A percentile compares a stretch with the other conserved stretches of the same genome.
These are phyloP conservation scores for Sphaceloma murrayae DNA, from an alignment of 2,329 filamentous ascomycete genomes.

Conservation along the genomic window DNA sequence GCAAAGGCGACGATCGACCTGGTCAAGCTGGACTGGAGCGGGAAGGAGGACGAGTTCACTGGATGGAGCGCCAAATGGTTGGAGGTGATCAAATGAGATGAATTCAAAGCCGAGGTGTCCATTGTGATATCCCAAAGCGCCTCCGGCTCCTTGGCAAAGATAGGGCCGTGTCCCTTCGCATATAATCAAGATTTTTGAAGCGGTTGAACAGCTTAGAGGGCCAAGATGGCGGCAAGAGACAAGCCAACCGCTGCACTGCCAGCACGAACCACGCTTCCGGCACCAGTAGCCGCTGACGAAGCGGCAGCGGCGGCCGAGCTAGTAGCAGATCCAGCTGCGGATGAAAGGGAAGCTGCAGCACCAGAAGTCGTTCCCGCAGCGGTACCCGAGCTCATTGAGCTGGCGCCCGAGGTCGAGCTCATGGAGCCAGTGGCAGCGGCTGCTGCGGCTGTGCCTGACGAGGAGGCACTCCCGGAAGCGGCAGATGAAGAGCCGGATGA, in stretches of 20 bases:
- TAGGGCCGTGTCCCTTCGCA: conserved; percentile 2
- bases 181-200: neutral
- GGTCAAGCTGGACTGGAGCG: conserved; percentile 53
- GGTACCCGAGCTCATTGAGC: neutral
- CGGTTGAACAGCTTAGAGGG: conserved; percentile 16
- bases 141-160: no score
- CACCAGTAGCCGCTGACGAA: conserved; percentile 17
- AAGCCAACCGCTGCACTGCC: neutral
- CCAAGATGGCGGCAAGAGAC: conserved; percentile 16
- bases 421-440: neutral
- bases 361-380: conserved; percentile 1
- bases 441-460: neutral
- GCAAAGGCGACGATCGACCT: conserved; percentile 49
- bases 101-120: conserved; percentile 3
- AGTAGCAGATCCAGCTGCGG: conserved; percentile 19
- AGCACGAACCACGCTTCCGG: conserved; percentile 16
- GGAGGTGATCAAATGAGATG: conserved; percentile 23
- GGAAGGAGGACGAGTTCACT: conserved; percentile 63
- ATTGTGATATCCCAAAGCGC: conserved; percentile 15
- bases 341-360: conserved; percentile 11
- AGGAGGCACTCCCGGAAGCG: neutral
- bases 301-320: neutral
- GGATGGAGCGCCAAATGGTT: conserved; percentile 58
- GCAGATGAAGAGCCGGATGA: conserved; percentile 1
- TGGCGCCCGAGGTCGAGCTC: neutral